These are phyloP conservation scores for Chalciporus pseudorubinellus DNA, from an alignment of 768 basidiomycete species.

Conservation along the genomic window DNA sequence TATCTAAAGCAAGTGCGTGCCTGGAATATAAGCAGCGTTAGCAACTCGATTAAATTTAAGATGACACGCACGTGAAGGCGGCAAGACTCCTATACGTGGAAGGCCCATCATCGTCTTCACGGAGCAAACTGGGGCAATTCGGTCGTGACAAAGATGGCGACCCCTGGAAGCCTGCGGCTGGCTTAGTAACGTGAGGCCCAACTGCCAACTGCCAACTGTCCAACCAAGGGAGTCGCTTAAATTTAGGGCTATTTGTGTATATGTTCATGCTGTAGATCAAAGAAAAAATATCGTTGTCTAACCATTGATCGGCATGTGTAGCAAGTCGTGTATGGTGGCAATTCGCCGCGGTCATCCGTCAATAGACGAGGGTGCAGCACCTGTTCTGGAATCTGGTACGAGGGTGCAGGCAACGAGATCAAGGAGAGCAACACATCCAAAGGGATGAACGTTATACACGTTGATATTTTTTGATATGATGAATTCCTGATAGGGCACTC, in stretches of 20 bases:
- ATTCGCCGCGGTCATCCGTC: conserved; percentile 19
- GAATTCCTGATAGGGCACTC: conserved; percentile 20
- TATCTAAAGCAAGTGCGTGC: background rate
- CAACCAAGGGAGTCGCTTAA: background rate
- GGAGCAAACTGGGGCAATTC: background rate
- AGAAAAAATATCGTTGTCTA: conserved; percentile 6
- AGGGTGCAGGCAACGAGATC: conserved; percentile 24
- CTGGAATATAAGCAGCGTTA: background rate
- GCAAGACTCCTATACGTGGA: background rate
- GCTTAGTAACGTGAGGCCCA: background rate
- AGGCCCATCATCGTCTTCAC: background rate
- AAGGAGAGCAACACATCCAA: conserved; percentile 17
- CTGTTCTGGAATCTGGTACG: conserved; percentile 13
- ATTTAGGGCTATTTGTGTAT: background rate
- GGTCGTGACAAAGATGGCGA: no score
- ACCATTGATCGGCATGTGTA: conserved; percentile 13
- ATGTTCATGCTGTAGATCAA: conserved; percentile 17
- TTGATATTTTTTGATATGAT: conserved; percentile 16
- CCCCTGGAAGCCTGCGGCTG: no score
- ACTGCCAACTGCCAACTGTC: background rate
- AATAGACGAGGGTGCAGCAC: conserved; percentile 14
- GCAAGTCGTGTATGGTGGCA: conserved; percentile 22
- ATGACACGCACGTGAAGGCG: background rate
- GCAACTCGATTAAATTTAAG: background rate
- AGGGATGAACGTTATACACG: conserved; percentile 23